These are phyloP conservation scores for Daldinia childiae DNA, from an alignment of 495 filamentous ascomycete genomes.

Conservation along the genomic window DNA sequence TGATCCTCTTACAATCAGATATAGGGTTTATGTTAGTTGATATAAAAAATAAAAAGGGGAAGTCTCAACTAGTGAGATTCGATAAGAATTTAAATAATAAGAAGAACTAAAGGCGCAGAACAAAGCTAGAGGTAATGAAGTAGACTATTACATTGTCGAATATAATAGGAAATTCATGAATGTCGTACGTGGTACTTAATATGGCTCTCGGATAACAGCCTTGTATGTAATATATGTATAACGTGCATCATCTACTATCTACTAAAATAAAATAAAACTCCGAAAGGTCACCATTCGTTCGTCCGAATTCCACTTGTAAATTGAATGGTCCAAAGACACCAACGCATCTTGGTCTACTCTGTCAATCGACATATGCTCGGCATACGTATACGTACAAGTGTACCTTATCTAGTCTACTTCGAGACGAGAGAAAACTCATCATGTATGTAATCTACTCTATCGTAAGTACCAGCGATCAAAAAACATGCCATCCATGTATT, in stretches of 20 bases:
- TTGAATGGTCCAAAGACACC: not conserved
- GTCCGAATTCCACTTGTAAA: not conserved
- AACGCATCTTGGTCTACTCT: conserved; percentile 14
- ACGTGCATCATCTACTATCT: conserved; percentile 2
- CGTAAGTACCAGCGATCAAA: not conserved
- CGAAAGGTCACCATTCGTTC: conserved; percentile 11
- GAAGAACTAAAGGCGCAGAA: conserved; percentile 3
- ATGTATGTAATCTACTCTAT: conserved; percentile 11
- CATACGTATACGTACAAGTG: conserved; percentile 22
- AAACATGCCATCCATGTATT: conserved; percentile 13
- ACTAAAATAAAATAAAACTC: not conserved
- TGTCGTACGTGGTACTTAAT: not conserved
- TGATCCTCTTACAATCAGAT: not conserved
- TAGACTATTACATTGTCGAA: not conserved
- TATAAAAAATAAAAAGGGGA: not conserved
- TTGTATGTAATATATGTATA: not conserved
- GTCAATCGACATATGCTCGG: conserved; percentile 22
- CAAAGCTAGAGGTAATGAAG: not conserved
- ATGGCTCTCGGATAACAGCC: not conserved
- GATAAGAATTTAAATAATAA: conserved; percentile 6
- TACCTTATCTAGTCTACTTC: conserved; percentile 5
- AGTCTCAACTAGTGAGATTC: not conserved
- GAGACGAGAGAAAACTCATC: conserved; percentile 11
- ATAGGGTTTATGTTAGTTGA: not conserved
- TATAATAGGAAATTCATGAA: not conserved